Evolutionary conservation across 2,329 filamentous ascomycete genomes (phyloP), one percentile per base, ranked within the genome.

Genomic region (Pyrenochaeta sp.): DNA sequence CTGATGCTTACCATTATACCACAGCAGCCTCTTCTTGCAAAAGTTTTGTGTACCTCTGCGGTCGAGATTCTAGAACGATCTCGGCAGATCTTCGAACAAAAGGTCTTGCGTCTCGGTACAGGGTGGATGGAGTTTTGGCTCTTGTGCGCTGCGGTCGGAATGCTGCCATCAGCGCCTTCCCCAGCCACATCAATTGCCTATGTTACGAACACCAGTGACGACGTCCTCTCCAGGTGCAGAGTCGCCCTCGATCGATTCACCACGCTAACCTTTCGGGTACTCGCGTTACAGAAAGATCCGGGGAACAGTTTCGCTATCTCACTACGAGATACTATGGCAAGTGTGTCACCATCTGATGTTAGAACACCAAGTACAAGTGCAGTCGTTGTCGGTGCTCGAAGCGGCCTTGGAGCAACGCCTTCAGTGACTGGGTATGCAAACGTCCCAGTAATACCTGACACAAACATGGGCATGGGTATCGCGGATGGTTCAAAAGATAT

Each of bases 81-180:
- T 0, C 51, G 66, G 4, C 46, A 65, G 7, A 54, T 71, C 7
- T 73, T 71, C 37, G 73, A 76, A 33, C 46, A 63, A 6, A 75
- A 75, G 45, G 59, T 74, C 10, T 65, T 71, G 61, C 70, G 72
- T 7, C 58, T 75, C 10, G 73, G 72, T 7, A 73, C 70, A 2
- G 73, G 68, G 2, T 75, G 72, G 35, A 72, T 74, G 66, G 72
- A 75, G 44, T 73, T 63, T 49, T 75, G 70, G 65, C 55, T 73
- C 7, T 51, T 75, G 30, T 66, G 58, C n/a, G 66, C 73, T 15
- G 68, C 68, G 1, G 54, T 68, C 15, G 63, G 61, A 7, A 69
- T 74, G 54, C 64, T 75, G 14, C 72, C 72, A 2, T 44, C 55
- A 17, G 39, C 52, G 9, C 56, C 64, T 4, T 57, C 63, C 1